Evolutionary conservation across 371 early-diverging fungal genomes (phyloP).

Genomic region (Choanephora cucurbitarum): DNA sequence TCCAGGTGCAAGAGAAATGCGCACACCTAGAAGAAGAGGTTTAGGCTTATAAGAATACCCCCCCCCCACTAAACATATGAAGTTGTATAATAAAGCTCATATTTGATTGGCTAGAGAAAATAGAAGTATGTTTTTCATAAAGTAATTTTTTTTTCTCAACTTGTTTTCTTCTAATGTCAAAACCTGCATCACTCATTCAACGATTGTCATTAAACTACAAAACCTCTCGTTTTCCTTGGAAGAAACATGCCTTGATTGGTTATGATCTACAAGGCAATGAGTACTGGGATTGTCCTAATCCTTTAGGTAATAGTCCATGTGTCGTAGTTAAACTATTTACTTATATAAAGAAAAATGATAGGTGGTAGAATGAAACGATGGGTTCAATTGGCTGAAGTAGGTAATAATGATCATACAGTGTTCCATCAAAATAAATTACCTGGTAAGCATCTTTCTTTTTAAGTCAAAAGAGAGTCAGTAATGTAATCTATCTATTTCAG

Average conservation of each 20-base stretch:
- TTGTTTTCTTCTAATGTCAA: too few species aligned
- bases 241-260: conserved; percentile 59
- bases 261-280: conserved; percentile 67
- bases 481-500: conserved; percentile 31
- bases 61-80: too few species aligned
- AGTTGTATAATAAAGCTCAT: too few species aligned
- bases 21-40: conserved; percentile 44
- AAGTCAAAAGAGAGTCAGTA: too few species aligned
- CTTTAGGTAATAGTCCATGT: conserved; percentile 46
- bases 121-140: too few species aligned
- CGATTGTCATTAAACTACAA: conserved; percentile 36
- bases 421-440: conserved; percentile 56
- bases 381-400: conserved; percentile 43
- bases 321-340: too few species aligned
- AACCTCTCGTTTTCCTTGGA: conserved; percentile 53
- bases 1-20: conserved; percentile 47
- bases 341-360: too few species aligned
- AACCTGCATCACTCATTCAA: conserved; percentile 23
- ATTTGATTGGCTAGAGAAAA: too few species aligned
- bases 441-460: conserved; percentile 39
- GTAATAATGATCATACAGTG: conserved; percentile 30
- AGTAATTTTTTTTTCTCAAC: too few species aligned
- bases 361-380: conserved; percentile 52
- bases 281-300: conserved; percentile 74
- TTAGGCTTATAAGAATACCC: conserved; percentile 28